A percentile compares a stretch with the other conserved stretches of the same genome.
These are phyloP conservation scores for Basidioascus undulatus DNA, from an alignment of 768 basidiomycete genomes.

Conservation along the genomic window DNA sequence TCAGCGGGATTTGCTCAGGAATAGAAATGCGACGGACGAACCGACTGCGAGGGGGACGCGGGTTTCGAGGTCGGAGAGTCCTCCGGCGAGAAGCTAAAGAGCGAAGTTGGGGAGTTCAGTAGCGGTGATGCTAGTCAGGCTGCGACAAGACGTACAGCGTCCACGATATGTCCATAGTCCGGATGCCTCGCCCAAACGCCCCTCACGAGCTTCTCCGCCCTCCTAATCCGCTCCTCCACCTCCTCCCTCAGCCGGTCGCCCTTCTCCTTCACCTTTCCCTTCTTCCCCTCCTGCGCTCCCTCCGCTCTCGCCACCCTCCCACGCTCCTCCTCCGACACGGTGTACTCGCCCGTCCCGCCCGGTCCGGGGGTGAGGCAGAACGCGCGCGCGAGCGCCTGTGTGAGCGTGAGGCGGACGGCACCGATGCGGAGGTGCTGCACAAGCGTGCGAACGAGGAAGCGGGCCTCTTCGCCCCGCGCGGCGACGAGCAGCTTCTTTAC, in stretches of 20 bases:
- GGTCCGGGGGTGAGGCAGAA: constrained; percentile 31
- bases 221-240: constrained; percentile 23
- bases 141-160: too few species aligned
- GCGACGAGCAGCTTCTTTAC: constrained; percentile 63
- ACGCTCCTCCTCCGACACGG: constrained; percentile 10
- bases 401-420: constrained; percentile 58
- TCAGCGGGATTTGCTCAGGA: background rate
- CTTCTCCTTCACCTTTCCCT: constrained; percentile 14
- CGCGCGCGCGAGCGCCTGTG: constrained; percentile 56
- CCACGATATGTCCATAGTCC: constrained; percentile 35
- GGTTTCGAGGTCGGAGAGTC: constrained; percentile 33
- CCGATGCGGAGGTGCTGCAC: constrained; percentile 61
- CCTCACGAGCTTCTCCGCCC: constrained; percentile 41
- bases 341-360: constrained; percentile 4
- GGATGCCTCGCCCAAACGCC: constrained; percentile 57
- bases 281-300: constrained; percentile 4
- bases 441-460: constrained; percentile 53
- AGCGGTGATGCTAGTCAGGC: too few species aligned
- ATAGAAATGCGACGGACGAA: constrained; percentile 18
- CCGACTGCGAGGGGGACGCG: constrained; percentile 46
- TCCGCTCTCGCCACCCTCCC: constrained; percentile 8
- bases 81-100: constrained; percentile 26
- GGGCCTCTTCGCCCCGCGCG: constrained; percentile 64
- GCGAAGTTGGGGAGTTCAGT: too few species aligned
- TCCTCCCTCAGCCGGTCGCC: constrained; percentile 15